phyloP scores from a whole-genome alignment of 2,329 filamentous ascomycete species.

The Furcasterigmium sp. region DNA sequence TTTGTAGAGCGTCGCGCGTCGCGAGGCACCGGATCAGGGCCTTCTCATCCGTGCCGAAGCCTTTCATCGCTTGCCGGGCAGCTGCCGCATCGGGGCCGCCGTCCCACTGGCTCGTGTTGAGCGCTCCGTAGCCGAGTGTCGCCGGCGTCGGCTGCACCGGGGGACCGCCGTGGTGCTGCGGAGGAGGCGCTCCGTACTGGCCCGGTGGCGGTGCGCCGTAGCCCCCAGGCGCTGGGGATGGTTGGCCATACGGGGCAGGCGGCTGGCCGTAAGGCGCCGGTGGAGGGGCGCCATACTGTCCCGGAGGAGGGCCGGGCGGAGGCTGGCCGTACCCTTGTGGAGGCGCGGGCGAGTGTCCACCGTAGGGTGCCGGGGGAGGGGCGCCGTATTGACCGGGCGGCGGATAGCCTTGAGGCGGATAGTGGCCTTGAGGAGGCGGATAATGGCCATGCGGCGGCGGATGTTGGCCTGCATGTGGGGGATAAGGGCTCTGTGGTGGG shows the following conservation, averaged over 20 bases:
- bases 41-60: constrained; percentile 84
- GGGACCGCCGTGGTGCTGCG: constrained; percentile 24
- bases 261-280: no score
- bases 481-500: constrained; percentile 26
- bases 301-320: constrained; percentile 20
- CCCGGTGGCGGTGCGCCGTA: constrained; percentile 19
- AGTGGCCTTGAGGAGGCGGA: constrained; percentile 28
- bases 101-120: constrained; percentile 65
- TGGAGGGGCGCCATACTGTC: constrained; percentile 30
- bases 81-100: constrained; percentile 63
- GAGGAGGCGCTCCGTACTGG: constrained; percentile 33
- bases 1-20: constrained; percentile 71
- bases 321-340: constrained; percentile 24
- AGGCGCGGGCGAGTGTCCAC: constrained; percentile 18
- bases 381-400: constrained; percentile 28
- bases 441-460: constrained; percentile 19
- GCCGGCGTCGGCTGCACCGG: constrained; percentile 53
- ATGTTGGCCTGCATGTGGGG: constrained; percentile 22
- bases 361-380: constrained; percentile 24
- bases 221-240: constrained; percentile 16
- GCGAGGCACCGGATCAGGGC: constrained; percentile 65
- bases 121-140: constrained; percentile 69
- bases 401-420: constrained; percentile 27
- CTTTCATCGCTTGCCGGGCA: constrained; percentile 83
- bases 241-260: constrained; percentile 18